Evolutionary conservation across 495 filamentous ascomycete species (phyloP).

Genomic region (Immersiella caudata): DNA sequence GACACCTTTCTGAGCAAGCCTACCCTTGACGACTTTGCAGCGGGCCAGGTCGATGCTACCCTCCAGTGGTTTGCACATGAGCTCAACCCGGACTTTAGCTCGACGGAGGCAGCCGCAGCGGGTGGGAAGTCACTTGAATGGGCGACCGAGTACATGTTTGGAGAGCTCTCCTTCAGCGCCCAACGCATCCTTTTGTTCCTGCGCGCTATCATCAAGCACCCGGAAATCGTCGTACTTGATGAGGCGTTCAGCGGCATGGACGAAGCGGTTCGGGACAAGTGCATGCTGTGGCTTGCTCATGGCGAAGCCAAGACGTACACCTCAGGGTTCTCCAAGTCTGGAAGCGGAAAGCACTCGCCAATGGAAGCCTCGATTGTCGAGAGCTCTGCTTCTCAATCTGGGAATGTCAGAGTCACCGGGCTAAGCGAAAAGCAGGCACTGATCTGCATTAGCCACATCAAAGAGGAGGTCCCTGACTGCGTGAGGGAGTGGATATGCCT

Average conservation of each 20-base stretch:
- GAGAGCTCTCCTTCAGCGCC: constrained; percentile 71
- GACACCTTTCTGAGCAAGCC: constrained; percentile 81
- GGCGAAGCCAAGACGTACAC: constrained; percentile 54
- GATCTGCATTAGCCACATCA: constrained; percentile 85
- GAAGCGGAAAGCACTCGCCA: constrained; percentile 9
- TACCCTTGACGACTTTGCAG: constrained; percentile 55
- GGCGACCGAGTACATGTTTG: constrained; percentile 71
- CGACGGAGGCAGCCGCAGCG: not conserved
- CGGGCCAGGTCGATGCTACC: constrained; percentile 61
- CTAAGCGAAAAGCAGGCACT: constrained; percentile 72
- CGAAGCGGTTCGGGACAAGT: constrained; percentile 77
- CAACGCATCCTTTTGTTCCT: constrained; percentile 87
- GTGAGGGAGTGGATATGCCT: constrained; percentile 81
- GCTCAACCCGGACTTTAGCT: constrained; percentile 55
- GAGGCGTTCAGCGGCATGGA: constrained; percentile 94
- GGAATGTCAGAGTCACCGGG: constrained; percentile 50
- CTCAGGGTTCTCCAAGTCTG: constrained; percentile 22
- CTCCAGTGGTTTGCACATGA: constrained; percentile 76
- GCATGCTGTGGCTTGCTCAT: constrained; percentile 71
- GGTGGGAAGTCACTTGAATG: constrained; percentile 44
- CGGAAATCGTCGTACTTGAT: constrained; percentile 88
- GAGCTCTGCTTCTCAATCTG: constrained; percentile 43
- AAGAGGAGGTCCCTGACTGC: constrained; percentile 82
- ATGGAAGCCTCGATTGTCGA: constrained; percentile 39
- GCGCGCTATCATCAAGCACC: constrained; percentile 76